Percentiles rank a stretch among this genome's conserved stretches.
Conservation (phyloP, 2,329 filamentous ascomycete genomes). For the Pseudogymnoascus destructans region DNA sequence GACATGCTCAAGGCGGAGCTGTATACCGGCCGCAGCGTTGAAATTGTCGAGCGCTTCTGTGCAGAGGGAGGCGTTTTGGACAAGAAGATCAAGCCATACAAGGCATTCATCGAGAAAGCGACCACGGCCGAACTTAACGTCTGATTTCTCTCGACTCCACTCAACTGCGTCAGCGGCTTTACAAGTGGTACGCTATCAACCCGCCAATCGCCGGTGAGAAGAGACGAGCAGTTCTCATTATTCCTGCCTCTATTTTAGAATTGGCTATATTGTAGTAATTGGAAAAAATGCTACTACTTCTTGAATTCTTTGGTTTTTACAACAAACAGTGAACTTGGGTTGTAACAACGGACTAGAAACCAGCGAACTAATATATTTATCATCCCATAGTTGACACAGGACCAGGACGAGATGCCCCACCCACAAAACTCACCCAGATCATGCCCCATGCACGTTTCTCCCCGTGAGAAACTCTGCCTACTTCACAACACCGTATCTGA, state of each 20-base stretch:
- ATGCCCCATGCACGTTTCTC: not conserved
- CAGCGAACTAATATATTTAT: not conserved
- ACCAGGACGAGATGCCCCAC: not conserved
- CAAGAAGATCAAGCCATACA: slow-evolving; percentile 35
- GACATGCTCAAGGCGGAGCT: slow-evolving; percentile 49
- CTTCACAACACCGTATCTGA: not conserved
- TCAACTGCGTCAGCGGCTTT: not conserved
- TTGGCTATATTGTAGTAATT: not conserved
- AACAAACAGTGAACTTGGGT: not conserved
- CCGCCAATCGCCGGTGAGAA: not conserved
- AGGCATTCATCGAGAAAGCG: slow-evolving; percentile 22
- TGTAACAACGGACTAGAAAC: not conserved
- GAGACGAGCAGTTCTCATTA: not conserved
- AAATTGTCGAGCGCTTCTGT: slow-evolving; percentile 40
- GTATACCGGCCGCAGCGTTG: slow-evolving; percentile 41
- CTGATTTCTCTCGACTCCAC: not conserved
- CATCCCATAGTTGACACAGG: not conserved
- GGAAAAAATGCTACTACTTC: not conserved
- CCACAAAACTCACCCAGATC: not conserved
- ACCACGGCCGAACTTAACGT: slow-evolving; percentile 19
- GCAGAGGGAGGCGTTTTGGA: slow-evolving; percentile 34
- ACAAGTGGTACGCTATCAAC: not conserved
- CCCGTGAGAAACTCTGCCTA: not conserved
- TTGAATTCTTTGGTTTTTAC: not conserved
- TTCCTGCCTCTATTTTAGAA: slow-evolving; percentile 2